Evolutionary conservation across 2,329 filamentous ascomycete species (phyloP).

Genomic region (Coniochaeta hoffmannii): DNA sequence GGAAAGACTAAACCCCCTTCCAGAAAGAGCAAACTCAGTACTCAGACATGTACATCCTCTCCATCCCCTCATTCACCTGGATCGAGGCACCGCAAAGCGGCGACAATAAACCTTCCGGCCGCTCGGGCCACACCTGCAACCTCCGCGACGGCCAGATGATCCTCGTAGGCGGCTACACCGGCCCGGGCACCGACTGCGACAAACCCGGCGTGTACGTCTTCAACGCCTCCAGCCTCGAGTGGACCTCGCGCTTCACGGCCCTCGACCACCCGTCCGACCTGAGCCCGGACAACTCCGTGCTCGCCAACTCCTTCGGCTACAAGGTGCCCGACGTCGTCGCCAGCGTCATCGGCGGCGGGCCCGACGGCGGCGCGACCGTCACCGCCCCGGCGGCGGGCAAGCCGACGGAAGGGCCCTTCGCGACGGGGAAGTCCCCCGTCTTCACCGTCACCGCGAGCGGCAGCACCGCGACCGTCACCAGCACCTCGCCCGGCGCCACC

Average conservation of each 20-base stretch:
- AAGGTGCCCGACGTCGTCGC: slow-evolving; percentile 56
- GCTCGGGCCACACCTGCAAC: slow-evolving; percentile 63
- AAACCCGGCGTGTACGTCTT: slow-evolving; percentile 66
- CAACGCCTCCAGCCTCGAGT: slow-evolving; percentile 57
- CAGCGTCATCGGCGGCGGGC: slow-evolving; percentile 28
- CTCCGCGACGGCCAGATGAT: slow-evolving; percentile 66
- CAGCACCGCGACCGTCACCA: slow-evolving; percentile 35
- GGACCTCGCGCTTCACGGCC: slow-evolving; percentile 56
- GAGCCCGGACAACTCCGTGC: slow-evolving; percentile 41
- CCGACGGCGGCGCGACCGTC: slow-evolving; percentile 44
- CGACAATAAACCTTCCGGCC: slow-evolving; percentile 45
- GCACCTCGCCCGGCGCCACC: slow-evolving; percentile 27
- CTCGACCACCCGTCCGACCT: slow-evolving; percentile 39
- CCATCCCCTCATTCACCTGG: slow-evolving; percentile 67
- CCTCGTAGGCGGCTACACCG: slow-evolving; percentile 62
- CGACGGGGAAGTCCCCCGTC: slow-evolving; percentile 60
- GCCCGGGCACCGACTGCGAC: slow-evolving; percentile 58
- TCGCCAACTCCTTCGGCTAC: slow-evolving; percentile 57
- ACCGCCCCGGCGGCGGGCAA: slow-evolving; percentile 54
- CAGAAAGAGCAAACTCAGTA: slow-evolving; percentile 47
- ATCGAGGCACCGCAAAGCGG: slow-evolving; percentile 52
- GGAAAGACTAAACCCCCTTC: slow-evolving; percentile 5
- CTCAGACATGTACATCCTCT: slow-evolving; percentile 68
- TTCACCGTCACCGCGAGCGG: slow-evolving; percentile 56
- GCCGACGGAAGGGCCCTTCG: slow-evolving; percentile 61